Base-by-base conservation (phyloP, 2,329 filamentous ascomycete species). In the Botrytis galanthina region DNA sequence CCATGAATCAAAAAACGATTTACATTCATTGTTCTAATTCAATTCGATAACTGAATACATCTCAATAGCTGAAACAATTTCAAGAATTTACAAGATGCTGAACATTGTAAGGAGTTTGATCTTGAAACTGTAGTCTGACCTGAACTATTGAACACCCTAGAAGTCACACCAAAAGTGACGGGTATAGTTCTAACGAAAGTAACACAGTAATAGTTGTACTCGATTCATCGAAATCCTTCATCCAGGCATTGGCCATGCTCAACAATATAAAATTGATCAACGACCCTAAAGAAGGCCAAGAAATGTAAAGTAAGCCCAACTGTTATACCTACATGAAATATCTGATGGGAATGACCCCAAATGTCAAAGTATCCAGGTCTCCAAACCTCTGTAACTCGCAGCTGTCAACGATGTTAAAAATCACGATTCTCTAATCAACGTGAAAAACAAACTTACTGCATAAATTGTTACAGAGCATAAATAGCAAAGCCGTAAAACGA, bases 301-400 rank as follows among this genome's bases (percentile, higher is more conserved):
- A 71, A 71, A 71, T 71, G 68, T 46, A 62, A n/a, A 12, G 39
- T 71, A 46, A 71, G 54, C 10, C 68, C 37, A 71, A 71, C 22
- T 8, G 68, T 37, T 35, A 62, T 71, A 60, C 48, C 68, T 14
- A 62, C 48, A n/a, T 71, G 68, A n/a, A 62, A 62, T 71, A 71
- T 37, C 37, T 62, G 54, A 60, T 71, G 54, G 14, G 68, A 71
- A 62, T 71, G 68, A 16, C 54, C 51, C 54, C 39, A 71, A 54
- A 62, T 71, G 14, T 71, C 54, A 71, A 62, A 62, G 18, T 20
- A 60, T 62, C n/a, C 68, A 61, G 68, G 54, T 62, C 48, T 71
- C 54, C 68, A 62, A n/a, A 26, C 26, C 39, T 71, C 54, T 48
- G 68, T 71, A 26, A 62, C 37, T 71, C 37, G 54, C 8, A 62